Conservation (phyloP, 2,329 filamentous ascomycete species). For the Stemphylium vesicarium region DNA sequence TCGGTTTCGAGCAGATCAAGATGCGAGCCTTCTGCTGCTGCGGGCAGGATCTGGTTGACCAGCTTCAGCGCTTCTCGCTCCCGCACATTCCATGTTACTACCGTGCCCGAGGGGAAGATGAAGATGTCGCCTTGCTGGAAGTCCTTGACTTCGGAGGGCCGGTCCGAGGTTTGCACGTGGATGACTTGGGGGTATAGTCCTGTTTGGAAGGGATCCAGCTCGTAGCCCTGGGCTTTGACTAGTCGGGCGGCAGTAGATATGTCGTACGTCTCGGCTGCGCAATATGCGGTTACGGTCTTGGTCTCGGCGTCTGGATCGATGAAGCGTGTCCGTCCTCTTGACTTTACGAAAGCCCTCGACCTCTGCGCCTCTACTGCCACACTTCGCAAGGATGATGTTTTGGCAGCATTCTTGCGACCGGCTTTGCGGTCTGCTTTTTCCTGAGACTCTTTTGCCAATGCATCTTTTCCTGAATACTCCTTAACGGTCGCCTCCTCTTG, state of each 20-base stretch:
- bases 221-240: constrained; percentile 64
- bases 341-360: constrained; percentile 60
- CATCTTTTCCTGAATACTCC: constrained; percentile 11
- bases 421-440: constrained; percentile 27
- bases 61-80: constrained; percentile 67
- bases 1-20: constrained; percentile 78
- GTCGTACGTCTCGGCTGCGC: constrained; percentile 71
- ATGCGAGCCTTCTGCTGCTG: constrained; percentile 78
- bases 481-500: constrained; percentile 16
- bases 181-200: constrained; percentile 70
- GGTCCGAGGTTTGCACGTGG: constrained; percentile 59
- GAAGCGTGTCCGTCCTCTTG: constrained; percentile 52
- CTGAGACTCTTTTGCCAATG: constrained; percentile 13
- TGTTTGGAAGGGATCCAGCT: constrained; percentile 67
- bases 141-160: constrained; percentile 51
- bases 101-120: constrained; percentile 91
- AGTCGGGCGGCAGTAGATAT: constrained; percentile 64
- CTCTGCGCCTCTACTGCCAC: constrained; percentile 85
- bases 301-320: constrained; percentile 56
- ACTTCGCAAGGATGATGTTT: constrained; percentile 72
- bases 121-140: constrained; percentile 80
- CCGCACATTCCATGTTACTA: constrained; percentile 90
- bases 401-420: constrained; percentile 37
- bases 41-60: constrained; percentile 70
- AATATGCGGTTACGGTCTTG: constrained; percentile 67